Evolutionary conservation across 805 yeast species (phyloP), one percentile per base, ranked within the genome.

Genomic region (Metschnikowia corniflorae): DNA sequence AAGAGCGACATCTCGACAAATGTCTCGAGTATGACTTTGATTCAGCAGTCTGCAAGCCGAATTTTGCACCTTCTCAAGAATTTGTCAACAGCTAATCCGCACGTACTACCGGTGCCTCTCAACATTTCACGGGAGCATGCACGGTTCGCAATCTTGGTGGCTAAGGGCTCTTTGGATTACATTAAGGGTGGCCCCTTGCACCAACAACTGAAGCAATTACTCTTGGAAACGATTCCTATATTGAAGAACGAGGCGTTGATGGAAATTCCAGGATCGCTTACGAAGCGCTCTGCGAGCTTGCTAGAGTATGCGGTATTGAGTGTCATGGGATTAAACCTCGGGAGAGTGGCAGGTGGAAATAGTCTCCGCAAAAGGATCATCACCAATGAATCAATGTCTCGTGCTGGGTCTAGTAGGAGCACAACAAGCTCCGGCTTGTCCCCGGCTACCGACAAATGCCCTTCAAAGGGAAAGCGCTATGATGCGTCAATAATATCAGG

Each of bases 111-210:
- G 0, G 55, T 82, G 9, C 89, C 93, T 0, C 55, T 80, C 30
- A 82, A 80, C 45, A 59, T 77, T 7, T 65, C 83, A 0, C 58
- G 87, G 42, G 77, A 80, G 42, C 77, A 75, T 49, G 78, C 85
- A 2, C 63, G 87, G 31, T 71, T 80, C 44, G 69, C 83, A 0
- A 62, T 84, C 20, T 50, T 82, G 31, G 82, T 81, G 18, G 86
- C 88, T 0, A 77, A 77, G 34, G 88, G 94, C 12, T 77, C 87
- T 0, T 64, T 88, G 38, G 96, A 87, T 44, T 86, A 85, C 54
- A 79, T 86, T 2, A 78, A 86, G 54, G 87, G 88, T 25, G 95
- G 96, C 0, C 80, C 91, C 1, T 60, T 87, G 37, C 79, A 81
- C 53, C 84, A 78, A 52, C 87, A 80, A 34, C 77, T 81, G 53